Base-by-base conservation (phyloP, 805 yeast genomes). In the Groenewaldozyma salmanticensis region DNA sequence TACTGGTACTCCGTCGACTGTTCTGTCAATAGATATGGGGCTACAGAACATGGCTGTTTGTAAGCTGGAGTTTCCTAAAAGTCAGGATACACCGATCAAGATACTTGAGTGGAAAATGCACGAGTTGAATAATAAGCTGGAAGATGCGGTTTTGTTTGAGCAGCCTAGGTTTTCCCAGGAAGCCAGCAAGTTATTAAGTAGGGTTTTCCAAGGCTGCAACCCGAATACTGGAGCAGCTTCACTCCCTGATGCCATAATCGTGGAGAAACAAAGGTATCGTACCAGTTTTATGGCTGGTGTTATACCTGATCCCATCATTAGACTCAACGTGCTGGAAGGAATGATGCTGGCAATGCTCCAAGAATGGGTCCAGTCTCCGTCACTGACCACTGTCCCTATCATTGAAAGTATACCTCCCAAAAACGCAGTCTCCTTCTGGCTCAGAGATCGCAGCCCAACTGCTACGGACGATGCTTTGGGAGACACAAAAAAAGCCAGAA, bases 251-350 rank as follows among this genome's bases (percentile, higher is more conserved):
- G 52, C 67, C 2, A 63, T 74, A 2, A 50, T 77, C 7, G 58
- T 78, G 2, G 85, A 79, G 50, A 52, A 75, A 42, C 85, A 79
- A 53, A 51, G 84, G 31, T 62, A 70, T 32, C 62, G 83, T 38
- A 65, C 75, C 0, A 58, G 58, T 47, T 72, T 79, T 24, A 24
- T 13, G 7, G 60, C 71, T 1, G 60, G 64, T 7, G 56, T 54
- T 15, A 68, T 78, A 1, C 59, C 73, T 4, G 79, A 76, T 41
- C 66, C 69, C 42, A 67, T 77, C 2, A 52, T 77, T 21, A 65
- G 69, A 38, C 68, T 74, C 3, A 77, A 75, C 42, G 64, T 75
- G 18, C 50, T 78, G 27, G 85, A 78, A 50, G 65, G 68, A 13
- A 70, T 72, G 68, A 33, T 73, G 2, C 61, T 58, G 48, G 59